Base-by-base conservation (phyloP, 2,329 filamentous ascomycete genomes). In the Didymella pinodella region DNA sequence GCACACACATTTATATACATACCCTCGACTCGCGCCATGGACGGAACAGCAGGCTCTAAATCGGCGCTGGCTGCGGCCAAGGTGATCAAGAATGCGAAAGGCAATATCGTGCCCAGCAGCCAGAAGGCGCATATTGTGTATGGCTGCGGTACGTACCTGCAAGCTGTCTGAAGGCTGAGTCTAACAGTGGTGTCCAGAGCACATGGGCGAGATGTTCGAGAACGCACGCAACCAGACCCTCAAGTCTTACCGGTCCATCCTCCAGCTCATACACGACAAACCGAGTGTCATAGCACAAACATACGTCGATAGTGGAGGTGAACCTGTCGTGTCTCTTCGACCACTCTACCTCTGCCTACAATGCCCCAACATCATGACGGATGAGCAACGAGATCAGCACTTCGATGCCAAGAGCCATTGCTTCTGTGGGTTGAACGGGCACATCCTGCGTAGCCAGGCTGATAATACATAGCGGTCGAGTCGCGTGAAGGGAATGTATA, bases 401-500 rank as follows among this genome's bases (percentile, higher is more conserved):
- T 88, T 88, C 12, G 84, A 82, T 16, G 86, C 88, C 55, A 92
- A 90, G 72, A 81, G 82, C 49, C 91, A 94, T 76, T 84, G 87
- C 50, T 92, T 93, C 68, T 92, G 90, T 93, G 82, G 59, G 79
- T 72, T 29, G 10, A 31, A 31, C 8, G 29, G 29, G 29, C 58
- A n/a, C 28, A 36, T 11, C 1, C 12, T 14, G 38, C 25, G 11
- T 32, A 7, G 31, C 29, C 38, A 28, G 43, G 65, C 73, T 74
- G 62, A 73, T 50, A 36, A n/a, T 48, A 22, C 34, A 63, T 54
- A 93, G 90, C 90, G 72, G 89, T 93, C 38, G 91, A 95, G 71
- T 94, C 91, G 25, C 83, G 88, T 58, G 89, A 85, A 65, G 91
- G 91, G 38, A 84, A 87, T 48, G 80, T 95, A 7, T 94, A 90